Conservation (phyloP, 352 stramenopile species). For the Pythium pyrilobum region DNA sequence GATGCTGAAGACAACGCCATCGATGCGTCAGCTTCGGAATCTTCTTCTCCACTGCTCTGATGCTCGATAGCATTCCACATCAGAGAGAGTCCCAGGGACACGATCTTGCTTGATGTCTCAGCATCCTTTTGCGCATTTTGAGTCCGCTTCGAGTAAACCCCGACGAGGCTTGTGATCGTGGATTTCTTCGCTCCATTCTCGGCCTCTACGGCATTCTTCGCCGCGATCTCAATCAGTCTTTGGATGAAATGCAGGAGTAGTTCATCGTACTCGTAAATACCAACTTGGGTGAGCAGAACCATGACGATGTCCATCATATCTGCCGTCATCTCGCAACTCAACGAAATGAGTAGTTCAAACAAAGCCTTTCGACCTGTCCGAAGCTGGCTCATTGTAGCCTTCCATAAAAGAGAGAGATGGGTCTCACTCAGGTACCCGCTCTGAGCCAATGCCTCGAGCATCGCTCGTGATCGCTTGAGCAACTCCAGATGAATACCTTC, state of each 20-base stretch:
- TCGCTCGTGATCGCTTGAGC: slow-evolving; percentile 62
- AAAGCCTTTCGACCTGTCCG: slow-evolving; percentile 62
- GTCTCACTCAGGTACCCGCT: slow-evolving; percentile 53
- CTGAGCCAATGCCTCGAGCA: slow-evolving; percentile 64
- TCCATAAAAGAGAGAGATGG: slow-evolving; percentile 75
- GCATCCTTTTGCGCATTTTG: slow-evolving; percentile 61
- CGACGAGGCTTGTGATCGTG: slow-evolving; percentile 46
- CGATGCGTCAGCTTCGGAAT: background rate
- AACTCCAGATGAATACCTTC: slow-evolving; percentile 80
- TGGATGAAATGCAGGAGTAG: slow-evolving; percentile 74
- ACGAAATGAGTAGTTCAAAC: slow-evolving; percentile 64
- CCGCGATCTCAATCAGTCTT: slow-evolving; percentile 63
- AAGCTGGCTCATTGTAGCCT: slow-evolving; percentile 59
- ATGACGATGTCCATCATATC: slow-evolving; percentile 77
- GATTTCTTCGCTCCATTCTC: slow-evolving; percentile 73
- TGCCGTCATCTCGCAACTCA: slow-evolving; percentile 59
- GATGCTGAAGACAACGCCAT: too few relatives aligned
- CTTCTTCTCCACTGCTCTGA: slow-evolving; percentile 9
- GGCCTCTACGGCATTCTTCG: slow-evolving; percentile 64
- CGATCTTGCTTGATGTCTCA: slow-evolving; percentile 70
- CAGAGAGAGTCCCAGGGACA: slow-evolving; percentile 64
- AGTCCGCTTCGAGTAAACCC: slow-evolving; percentile 37
- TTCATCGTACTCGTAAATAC: slow-evolving; percentile 66
- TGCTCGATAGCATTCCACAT: slow-evolving; percentile 67
- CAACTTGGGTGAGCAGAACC: slow-evolving; percentile 69